Base-by-base conservation (phyloP, 208 protist genomes). In the Crithidia mellificae region DNA sequence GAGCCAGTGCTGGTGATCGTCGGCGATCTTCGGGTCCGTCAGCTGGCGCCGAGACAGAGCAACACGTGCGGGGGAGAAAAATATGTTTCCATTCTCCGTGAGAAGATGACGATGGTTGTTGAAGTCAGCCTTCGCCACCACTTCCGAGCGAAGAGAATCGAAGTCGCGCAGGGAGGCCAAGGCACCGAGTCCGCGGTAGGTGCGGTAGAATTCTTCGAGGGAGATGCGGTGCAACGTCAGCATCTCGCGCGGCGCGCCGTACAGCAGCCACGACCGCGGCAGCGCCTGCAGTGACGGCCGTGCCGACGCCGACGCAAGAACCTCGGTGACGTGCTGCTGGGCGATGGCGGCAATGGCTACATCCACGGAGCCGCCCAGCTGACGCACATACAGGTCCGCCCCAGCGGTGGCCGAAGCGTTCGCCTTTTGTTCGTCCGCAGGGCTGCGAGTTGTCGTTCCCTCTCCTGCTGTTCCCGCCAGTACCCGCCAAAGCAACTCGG, bases 1-100 rank as follows among this genome's bases (percentile, higher is more conserved):
- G n/a, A 90, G 68, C 80, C 88, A 96, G 61, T 92, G 88, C 39
- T 82, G 75, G 63, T 96, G 88, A 59, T 94, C 88, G 65, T 96
- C 91, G 9, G 90, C 72, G 1, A 88, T 32, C 4, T 47, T 44
- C 22, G 62, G 39, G 8, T 25, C 22, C 22, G 17, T 29, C 0
- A 9, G 5, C 8, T 1, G 27, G 27, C 55, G 63, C 19, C 47
- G 71, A 41, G 17, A 44, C 6, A 74, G 47, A 0, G 14, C 24
- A 41, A 38, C 53, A 27, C 19, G 38, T n/a, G 27, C 11, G 0
- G 27, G 6, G 29, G 19, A 5, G 39, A 83, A 80, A 50, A 83
- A 78, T 22, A 74, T 58, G 62, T 74, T 74, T 24, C 9, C 12
- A 49, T 69, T 64, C 19, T 55, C 6, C 19, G 0, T 27, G 15